Percentiles rank a stretch among this genome's conserved stretches.
Evolutionary conservation across 345 rosid species (phyloP).

Genomic region (Boechera retrofracta): DNA sequence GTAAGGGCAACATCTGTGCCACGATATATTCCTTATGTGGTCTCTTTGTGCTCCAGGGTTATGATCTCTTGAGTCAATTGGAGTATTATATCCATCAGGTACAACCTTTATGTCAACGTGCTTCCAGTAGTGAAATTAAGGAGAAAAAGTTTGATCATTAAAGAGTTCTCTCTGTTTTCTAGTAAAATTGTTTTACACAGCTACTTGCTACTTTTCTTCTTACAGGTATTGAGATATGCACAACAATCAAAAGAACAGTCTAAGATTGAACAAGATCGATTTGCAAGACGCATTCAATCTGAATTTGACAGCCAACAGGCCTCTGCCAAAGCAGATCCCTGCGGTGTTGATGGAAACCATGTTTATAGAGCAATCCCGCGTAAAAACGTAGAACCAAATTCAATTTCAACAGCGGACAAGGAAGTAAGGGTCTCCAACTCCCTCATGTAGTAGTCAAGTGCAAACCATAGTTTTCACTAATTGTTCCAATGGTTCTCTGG

Average conservation of each 20-base stretch:
- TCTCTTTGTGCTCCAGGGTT: no score
- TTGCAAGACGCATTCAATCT: conserved; percentile 79
- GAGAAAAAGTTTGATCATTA: not conserved
- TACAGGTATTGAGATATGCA: conserved; percentile 78
- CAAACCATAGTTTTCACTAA: conserved; percentile 1
- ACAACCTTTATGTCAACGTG: conserved; percentile 21
- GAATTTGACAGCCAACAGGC: conserved; percentile 63
- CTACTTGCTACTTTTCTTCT: conserved; percentile 4
- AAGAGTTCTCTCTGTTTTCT: no score
- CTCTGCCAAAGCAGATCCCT: conserved; percentile 54
- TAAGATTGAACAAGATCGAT: conserved; percentile 73
- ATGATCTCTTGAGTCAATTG: no score
- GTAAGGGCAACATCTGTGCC: no score
- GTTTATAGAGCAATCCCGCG: conserved; percentile 53
- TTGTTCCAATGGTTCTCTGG: conserved; percentile 4
- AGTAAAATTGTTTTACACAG: no score
- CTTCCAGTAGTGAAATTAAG: not conserved
- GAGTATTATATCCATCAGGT: conserved; percentile 66
- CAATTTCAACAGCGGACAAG: conserved; percentile 58
- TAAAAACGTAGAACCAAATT: conserved; percentile 58
- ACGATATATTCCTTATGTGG: no score
- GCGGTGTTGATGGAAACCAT: conserved; percentile 51
- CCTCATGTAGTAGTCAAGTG: conserved; percentile 4
- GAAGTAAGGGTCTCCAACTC: conserved; percentile 59
- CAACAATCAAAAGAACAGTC: conserved; percentile 89